Base-by-base conservation (phyloP, 495 filamentous ascomycete genomes). In the Daldinia caldariorum region DNA sequence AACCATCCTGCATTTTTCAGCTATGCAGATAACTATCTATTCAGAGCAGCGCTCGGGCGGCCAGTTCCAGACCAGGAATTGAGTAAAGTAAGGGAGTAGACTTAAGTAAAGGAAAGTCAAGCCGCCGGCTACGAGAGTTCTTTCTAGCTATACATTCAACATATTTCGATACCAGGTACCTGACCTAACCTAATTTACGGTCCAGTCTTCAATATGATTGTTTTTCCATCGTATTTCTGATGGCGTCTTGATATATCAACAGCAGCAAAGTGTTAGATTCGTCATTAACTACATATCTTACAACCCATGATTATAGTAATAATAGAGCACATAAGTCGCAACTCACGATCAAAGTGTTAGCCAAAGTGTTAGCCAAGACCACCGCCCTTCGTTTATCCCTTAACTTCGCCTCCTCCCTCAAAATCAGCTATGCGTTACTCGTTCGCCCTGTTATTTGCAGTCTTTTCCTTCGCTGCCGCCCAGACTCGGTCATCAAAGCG, bases 401-500 rank as follows among this genome's bases (percentile, higher is more conserved):
- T 41, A 1, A 14, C 31, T 3, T 26, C 26, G 26, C 26, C 26
- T 3, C 26, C 26, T n/a, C n/a, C n/a, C n/a, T n/a, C n/a, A n/a
- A 26, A 12, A 20, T 54, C 16, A 35, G 63, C 37, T 34, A 79
- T 80, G 76, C 73, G 54, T 43, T 61, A 63, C 66, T 59, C 63
- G 22, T 62, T 55, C 20, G 31, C 62, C 9, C 45, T 76, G 16
- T 32, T 77, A n/a, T 10, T 72, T 16, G 56, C 72, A 16, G 16
- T 74, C 58, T 6, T 74, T 12, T 66, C 77, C 45, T 58, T 74
- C 16, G 65, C 67, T 57, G 18, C 64, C 34, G 79, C 78, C 10
- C 76, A 81, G 63, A 76, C 76, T 39, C 66, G 77, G 10, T 89
- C 88, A 22, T 72, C 86, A 4, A 94, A 93, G 74, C 90, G 91